phyloP scores from a whole-genome alignment of 208 protist species.

The Polymyxa betae region DNA sequence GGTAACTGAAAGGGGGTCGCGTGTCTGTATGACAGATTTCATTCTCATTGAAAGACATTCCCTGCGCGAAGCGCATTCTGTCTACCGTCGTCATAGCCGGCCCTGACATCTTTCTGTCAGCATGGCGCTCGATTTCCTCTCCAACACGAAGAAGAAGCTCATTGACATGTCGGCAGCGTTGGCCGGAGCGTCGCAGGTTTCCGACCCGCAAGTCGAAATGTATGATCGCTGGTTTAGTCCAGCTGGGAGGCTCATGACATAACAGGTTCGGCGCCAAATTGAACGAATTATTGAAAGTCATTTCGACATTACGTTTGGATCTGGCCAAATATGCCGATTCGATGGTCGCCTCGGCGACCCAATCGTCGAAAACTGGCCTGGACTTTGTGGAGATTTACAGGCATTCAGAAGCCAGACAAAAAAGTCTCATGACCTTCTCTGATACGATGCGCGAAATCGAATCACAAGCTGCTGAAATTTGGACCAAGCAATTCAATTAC shows the following conservation, averaged over 20 bases:
- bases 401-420: constrained; percentile 51
- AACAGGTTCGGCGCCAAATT: neutral
- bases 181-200: neutral
- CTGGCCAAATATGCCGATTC: constrained; percentile 20
- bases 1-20: no score
- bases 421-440: constrained; percentile 15
- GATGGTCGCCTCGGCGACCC: neutral
- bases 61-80: no score
- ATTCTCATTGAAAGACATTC: no score
- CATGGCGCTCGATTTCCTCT: constrained; percentile 44
- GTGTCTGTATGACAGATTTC: no score
- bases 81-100: no score
- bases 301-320: neutral
- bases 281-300: neutral
- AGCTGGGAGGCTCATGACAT: no score
- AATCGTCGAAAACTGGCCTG: neutral
- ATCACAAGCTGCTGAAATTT: neutral
- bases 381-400: constrained; percentile 4
- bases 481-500: neutral
- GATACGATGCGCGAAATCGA: neutral
- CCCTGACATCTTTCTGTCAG: no score
- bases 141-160: constrained; percentile 33
- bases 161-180: constrained; percentile 35
- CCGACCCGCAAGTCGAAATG: neutral
- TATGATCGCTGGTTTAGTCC: neutral